Conservation (phyloP, 2,329 filamentous ascomycete species). For the Rutstroemia sp. region DNA sequence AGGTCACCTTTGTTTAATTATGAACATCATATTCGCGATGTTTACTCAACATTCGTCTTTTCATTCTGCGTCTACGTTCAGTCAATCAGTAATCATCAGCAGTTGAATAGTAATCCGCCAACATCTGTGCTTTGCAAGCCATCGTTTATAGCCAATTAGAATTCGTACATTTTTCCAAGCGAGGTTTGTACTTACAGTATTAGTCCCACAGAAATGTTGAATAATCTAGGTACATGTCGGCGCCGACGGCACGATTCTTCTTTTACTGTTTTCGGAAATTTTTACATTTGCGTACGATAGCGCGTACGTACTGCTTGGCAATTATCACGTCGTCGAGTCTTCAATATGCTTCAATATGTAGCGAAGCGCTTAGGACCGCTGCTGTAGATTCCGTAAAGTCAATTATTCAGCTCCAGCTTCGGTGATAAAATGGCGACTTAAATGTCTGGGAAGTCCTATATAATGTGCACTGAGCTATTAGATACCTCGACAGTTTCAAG, state of each 20-base stretch:
- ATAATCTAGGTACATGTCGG: too few species aligned
- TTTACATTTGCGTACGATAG: not conserved
- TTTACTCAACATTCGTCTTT: not conserved
- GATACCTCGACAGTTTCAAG: too few species aligned
- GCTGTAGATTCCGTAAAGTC: not conserved
- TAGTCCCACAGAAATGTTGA: too few species aligned
- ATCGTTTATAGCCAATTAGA: too few species aligned
- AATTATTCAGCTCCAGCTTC: too few species aligned
- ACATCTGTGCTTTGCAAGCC: too few species aligned
- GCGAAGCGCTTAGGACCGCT: not conserved
- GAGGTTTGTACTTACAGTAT: too few species aligned
- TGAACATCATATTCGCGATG: not conserved
- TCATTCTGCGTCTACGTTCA: not conserved
- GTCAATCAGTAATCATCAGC: not conserved
- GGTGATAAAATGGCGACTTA: too few species aligned
- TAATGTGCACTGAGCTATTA: too few species aligned
- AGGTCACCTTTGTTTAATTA: too few species aligned
- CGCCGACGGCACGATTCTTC: not conserved
- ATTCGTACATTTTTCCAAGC: too few species aligned
- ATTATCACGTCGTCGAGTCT: not conserved
- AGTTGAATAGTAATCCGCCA: not conserved
- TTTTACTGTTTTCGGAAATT: not conserved
- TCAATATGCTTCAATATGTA: not conserved
- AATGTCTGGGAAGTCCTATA: too few species aligned
- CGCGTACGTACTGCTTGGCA: not conserved